Base-by-base conservation (phyloP, 768 basidiomycete species). In the Lyophyllum atratum region DNA sequence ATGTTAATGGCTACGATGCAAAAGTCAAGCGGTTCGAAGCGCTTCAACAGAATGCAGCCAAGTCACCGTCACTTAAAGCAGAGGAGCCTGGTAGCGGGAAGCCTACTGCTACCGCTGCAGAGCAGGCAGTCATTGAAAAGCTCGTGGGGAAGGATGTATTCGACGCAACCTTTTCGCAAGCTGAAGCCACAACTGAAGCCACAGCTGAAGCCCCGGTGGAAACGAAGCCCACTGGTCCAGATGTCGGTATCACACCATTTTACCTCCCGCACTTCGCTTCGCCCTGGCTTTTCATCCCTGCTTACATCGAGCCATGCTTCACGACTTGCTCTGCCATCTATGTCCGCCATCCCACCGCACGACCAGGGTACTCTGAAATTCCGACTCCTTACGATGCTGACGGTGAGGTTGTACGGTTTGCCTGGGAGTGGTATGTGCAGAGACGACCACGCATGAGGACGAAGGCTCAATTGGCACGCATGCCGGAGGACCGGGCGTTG, bases 331-430 rank as follows among this genome's bases (percentile, higher is more conserved):
- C 95, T 1, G 89, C 88, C 14, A 79, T 98, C 50, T 98, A 96
- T 69, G 85, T 98, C 29, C 91, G 97, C 34, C 94, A 98, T 66
- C 97, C 97, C 8, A 97, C 95, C 0, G 97, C 96, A 0, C 85
- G 94, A n/a, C 93, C 95, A 0, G 92, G 92, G 6, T 95, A 96
- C 74, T 92, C 90, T 15, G 97, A 99, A 72, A 90, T 99, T 34
- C 93, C 96, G 6, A 92, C 92, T 4, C 97, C 97, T 2, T 98
- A 90, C 71, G 93, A 95, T 60, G 95, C 97, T 0, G 95, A 97
- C 66, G 97, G 97, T 17, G 92, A 95, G 61, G 80, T 97, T 12
- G 83, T 98, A 59, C 87, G 93, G 55, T 82, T 93, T 56, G 89
- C 93, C 3, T 99, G 97, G 97, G 96, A 96, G 73, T 98, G 93